Base-by-base conservation (phyloP, 2,329 filamentous ascomycete genomes). In the Ophiosphaerella herpotricha region DNA sequence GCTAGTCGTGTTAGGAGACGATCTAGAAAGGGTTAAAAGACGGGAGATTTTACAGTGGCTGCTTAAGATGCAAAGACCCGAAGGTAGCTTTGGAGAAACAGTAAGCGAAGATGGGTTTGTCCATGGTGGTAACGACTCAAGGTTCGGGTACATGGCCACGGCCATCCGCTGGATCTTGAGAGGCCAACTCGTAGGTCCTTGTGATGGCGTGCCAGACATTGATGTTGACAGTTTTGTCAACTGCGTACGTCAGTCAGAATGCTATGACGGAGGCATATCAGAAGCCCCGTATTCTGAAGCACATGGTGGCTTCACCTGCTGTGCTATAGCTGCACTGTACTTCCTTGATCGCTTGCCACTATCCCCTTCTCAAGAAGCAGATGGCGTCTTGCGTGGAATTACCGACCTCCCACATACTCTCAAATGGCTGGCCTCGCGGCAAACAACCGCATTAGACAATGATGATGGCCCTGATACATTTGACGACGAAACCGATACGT, bases 11-110 rank as follows among this genome's bases (percentile, higher is more conserved):
- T 72, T 89, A n/a, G 79, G 81, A 4, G 84, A 87, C 66, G 81
- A 85, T 64, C 64, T 80, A 44, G 58, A 77, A 3, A 81, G 85
- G 1, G 86, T 99, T 7, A 81, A 87, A 54, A 82, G 90, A 48
- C 77, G 65, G 35, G 82, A 83, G 52, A 88, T 89, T 52, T 72
- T 97, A 58, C 66, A 74, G 35, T 97, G 93, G 91, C 74, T 99
- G 57, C 80, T 77, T 47, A 81, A 73, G 43, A 74, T 97, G 71
- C 94, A 99, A 77, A 83, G 91, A 23, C 73, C 77, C 0, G 90
- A 97, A 69, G 94, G 94, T 2, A 95, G 91, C 63, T 97, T 99
- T 71, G 94, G 92, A 0, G 92, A 99, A 74, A 83, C 90, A 1
- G 68, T 93, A 2, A 82, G 81, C 4, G 82, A 84, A 5, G 79